Conservation (phyloP, 441 rosid genomes). For the Daphne laureola region DNA sequence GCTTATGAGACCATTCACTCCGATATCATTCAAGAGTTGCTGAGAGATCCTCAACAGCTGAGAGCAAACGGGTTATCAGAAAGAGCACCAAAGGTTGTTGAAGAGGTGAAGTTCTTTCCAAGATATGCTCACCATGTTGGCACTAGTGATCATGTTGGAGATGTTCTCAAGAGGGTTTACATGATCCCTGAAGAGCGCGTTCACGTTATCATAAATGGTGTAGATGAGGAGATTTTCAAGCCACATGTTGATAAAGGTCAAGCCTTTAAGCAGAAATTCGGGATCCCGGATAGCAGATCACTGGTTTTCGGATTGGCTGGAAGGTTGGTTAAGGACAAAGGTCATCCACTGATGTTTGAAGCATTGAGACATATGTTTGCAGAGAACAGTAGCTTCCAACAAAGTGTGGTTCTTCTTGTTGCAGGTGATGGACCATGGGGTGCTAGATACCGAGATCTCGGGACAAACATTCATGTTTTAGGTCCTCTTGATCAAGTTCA, state of each 20-base stretch:
- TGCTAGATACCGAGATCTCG: conserved; percentile 57
- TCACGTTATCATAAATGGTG: conserved; percentile 78
- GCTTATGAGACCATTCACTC: conserved; percentile 89
- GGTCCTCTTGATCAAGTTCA: conserved; percentile 72
- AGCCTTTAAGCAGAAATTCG: conserved; percentile 42
- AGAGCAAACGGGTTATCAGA: conserved; percentile 43
- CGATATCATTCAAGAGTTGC: conserved; percentile 76
- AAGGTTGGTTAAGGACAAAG: conserved; percentile 81
- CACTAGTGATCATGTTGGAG: conserved; percentile 88
- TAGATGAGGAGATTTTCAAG: conserved; percentile 57
- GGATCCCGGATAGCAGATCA: conserved; percentile 33
- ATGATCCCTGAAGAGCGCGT: conserved; percentile 92
- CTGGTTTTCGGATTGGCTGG: conserved; percentile 77
- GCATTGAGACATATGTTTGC: conserved; percentile 53
- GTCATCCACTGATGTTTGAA: conserved; percentile 71
- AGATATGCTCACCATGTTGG: conserved; percentile 81
- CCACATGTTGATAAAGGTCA: conserved; percentile 39
- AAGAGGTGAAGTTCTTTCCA: conserved; percentile 80
- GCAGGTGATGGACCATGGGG: conserved; percentile 97
- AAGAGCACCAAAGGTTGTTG: conserved; percentile 53
- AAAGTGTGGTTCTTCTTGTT: conserved; percentile 43
- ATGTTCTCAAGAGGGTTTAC: conserved; percentile 70
- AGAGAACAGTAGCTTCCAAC: conserved; percentile 42
- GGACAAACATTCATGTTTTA: conserved; percentile 45
- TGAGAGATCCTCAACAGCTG: conserved; percentile 47